Conservation (phyloP, 129 eudicot species). For the Heracleum sosnowskyi region DNA sequence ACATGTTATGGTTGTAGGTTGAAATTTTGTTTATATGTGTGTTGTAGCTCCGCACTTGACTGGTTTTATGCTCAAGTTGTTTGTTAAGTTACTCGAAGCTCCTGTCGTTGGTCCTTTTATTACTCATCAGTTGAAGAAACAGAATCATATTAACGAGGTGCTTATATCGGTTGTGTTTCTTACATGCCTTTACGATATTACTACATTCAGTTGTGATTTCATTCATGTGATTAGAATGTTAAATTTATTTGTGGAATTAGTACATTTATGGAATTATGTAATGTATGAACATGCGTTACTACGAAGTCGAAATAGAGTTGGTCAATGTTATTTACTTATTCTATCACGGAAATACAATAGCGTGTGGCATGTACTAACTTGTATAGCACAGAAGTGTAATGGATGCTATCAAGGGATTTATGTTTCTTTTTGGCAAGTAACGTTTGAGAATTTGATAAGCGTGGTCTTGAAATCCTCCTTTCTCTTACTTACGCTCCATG, state of each 20-base stretch:
- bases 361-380: neutral
- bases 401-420: neutral
- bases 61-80: conserved; percentile 43
- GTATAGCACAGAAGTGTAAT: neutral
- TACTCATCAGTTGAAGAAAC: conserved; percentile 39
- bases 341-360: neutral
- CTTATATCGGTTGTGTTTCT: neutral
- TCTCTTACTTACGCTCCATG: neutral
- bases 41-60: conserved; percentile 65
- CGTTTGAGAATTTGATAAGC: neutral
- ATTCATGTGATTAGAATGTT: neutral
- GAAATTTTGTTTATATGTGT: neutral
- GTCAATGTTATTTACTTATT: neutral
- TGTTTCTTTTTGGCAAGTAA: neutral
- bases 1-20: neutral
- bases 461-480: neutral
- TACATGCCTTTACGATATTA: neutral
- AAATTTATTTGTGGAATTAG: too few relatives aligned
- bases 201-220: neutral
- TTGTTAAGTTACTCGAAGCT: conserved; percentile 48
- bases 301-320: neutral
- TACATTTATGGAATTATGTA: neutral
- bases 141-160: conserved; percentile 58
- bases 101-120: conserved; percentile 51
- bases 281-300: neutral